phyloP scores from a whole-genome alignment of 2,329 filamentous ascomycete species.

The Fusarium zealandicum region DNA sequence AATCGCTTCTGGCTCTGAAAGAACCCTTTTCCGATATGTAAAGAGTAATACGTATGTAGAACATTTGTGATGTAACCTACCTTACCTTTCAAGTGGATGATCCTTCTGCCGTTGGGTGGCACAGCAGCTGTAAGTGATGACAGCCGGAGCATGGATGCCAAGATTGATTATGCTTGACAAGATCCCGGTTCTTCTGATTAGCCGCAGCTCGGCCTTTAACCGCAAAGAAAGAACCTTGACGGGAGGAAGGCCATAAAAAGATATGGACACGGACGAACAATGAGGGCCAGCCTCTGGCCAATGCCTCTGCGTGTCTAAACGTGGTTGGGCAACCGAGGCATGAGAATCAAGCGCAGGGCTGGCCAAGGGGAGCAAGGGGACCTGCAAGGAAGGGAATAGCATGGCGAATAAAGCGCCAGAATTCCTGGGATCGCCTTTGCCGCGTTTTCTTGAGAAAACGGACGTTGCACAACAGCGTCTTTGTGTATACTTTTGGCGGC shows the following conservation, averaged over 20 bases:
- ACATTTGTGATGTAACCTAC: constrained; percentile 20
- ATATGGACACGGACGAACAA: not conserved
- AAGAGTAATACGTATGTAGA: too few relatives aligned
- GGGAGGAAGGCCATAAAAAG: not conserved
- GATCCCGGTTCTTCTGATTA: not conserved
- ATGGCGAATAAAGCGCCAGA: not conserved
- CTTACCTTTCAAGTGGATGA: constrained; percentile 2
- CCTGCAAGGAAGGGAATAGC: not conserved
- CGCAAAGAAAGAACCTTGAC: not conserved
- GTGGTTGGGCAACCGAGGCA: constrained; percentile 15
- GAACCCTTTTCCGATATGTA: not conserved
- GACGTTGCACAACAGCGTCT: constrained; percentile 8
- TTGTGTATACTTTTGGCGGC: constrained; percentile 18
- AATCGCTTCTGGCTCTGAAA: constrained; percentile 3
- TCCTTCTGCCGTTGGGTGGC: constrained; percentile 1
- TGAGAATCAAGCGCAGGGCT: constrained; percentile 8
- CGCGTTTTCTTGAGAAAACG: not conserved
- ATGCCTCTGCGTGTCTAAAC: constrained; percentile 24
- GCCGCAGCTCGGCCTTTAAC: not conserved
- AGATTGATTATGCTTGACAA: constrained; percentile 1
- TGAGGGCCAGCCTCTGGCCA: constrained; percentile 11
- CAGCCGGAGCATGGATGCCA: not conserved
- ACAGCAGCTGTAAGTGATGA: not conserved
- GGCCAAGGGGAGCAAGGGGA: not conserved
- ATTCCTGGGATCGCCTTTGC: constrained; percentile 6